A percentile compares a stretch with the other conserved stretches of the same genome.
These are phyloP conservation scores for Alternaria ethzedia DNA, from an alignment of 2,329 filamentous ascomycete genomes.

Conservation along the genomic window DNA sequence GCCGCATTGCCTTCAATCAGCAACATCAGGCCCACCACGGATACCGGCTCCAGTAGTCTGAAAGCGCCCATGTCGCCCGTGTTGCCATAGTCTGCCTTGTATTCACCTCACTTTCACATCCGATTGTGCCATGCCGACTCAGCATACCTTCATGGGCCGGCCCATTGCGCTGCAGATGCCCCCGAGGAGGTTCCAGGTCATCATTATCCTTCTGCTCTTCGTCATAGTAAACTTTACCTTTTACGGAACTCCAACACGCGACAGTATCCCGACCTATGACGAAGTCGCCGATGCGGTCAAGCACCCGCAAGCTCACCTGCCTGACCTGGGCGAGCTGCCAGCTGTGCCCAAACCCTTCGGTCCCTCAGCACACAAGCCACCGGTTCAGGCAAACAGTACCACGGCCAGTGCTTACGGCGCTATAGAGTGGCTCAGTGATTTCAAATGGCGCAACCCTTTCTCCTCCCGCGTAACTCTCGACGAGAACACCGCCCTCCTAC, in stretches of 20 bases:
- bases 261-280: constrained; percentile 47
- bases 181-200: constrained; percentile 56
- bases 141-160: constrained; percentile 41
- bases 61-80: constrained; percentile 10
- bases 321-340: constrained; percentile 41
- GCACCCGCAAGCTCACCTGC: constrained; percentile 43
- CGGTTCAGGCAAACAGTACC: constrained; percentile 79
- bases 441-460: constrained; percentile 90
- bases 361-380: constrained; percentile 72
- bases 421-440: constrained; percentile 85
- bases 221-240: constrained; percentile 43
- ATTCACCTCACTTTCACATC: background rate
- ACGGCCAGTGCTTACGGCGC: constrained; percentile 63
- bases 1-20: background rate
- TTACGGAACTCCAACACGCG: constrained; percentile 44
- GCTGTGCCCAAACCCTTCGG: constrained; percentile 68
- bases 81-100: constrained; percentile 13
- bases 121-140: constrained; percentile 39
- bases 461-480: constrained; percentile 81
- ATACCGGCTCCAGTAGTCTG: constrained; percentile 15
- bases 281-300: constrained; percentile 47
- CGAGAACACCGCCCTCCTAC: constrained; percentile 82
- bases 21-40: constrained; percentile 11
- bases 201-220: constrained; percentile 46
- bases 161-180: constrained; percentile 47